Percentiles rank a stretch among this genome's conserved stretches.
phyloP scores from a whole-genome alignment of 352 stramenopile species.

The Vaucheria bursata region DNA sequence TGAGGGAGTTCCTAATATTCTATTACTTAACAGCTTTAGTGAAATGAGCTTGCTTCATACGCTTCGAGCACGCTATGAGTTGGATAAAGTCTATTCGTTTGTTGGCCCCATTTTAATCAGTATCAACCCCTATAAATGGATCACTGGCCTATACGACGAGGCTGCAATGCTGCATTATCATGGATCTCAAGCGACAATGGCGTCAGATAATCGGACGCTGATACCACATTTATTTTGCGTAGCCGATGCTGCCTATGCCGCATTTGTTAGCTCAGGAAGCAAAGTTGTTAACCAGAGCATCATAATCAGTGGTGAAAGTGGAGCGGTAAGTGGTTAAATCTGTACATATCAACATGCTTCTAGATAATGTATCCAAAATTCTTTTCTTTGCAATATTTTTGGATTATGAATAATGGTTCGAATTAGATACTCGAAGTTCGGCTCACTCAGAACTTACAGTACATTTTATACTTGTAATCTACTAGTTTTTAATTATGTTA shows the following conservation, averaged over 20 bases:
- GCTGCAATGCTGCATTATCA: conserved; percentile 49
- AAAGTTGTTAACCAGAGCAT: conserved; percentile 44
- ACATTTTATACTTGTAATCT: too few relatives aligned
- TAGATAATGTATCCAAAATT: too few relatives aligned
- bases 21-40: conserved; percentile 42
- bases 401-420: too few relatives aligned
- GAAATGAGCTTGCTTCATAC: conserved; percentile 48
- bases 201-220: conserved; percentile 12
- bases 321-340: conserved; percentile 56
- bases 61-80: conserved; percentile 31
- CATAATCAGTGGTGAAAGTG: conserved; percentile 57
- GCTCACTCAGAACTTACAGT: too few relatives aligned
- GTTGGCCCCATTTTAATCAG: conserved; percentile 62
- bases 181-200: conserved; percentile 12
- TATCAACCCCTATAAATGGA: conserved; percentile 62
- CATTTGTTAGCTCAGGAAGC: conserved; percentile 22
- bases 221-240: conserved; percentile 76
- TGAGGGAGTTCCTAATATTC: conserved; percentile 44
- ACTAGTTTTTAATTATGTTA: too few relatives aligned
- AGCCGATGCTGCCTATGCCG: conserved; percentile 67
- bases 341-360: too few relatives aligned
- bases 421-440: too few relatives aligned
- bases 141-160: conserved; percentile 50
- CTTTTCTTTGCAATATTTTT: too few relatives aligned
- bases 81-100: conserved; percentile 77